Base-by-base conservation (phyloP, 805 yeast genomes). In the Danielozyma ontarioensis region DNA sequence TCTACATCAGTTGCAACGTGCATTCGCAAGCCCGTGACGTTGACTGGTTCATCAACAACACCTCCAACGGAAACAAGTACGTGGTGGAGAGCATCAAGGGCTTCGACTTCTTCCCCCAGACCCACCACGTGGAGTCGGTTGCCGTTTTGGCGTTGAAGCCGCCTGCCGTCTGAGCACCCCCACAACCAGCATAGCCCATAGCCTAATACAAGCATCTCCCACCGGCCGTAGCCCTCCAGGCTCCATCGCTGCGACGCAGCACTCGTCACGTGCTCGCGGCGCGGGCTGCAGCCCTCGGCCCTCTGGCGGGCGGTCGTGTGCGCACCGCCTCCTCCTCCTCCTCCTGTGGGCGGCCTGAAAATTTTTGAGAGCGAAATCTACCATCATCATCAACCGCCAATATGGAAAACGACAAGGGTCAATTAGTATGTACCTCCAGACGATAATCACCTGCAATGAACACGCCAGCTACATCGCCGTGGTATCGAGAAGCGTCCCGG, bases 351-450 rank as follows among this genome's bases (percentile, higher is more conserved):
- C 22, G 14, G 34, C 37, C 23, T 32, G 36, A 42, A 40, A 41
- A 37, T 41, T 40, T 49, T 40, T 40, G 29, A 31, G 25, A 25
- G 14, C 11, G 27, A 32, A 31, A 14, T 8, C 16, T 5, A 26
- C n/a, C n/a, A n/a, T n/a, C 17, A 25, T 23, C 40, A 35, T 33
- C 35, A 36, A 32, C 58, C 62, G 64, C 55, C 83, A 87, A 73
- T 66, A 90, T 90, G 98, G 97, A 90, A 83, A 90, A 93, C 98
- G 97, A 93, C 73, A 88, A 86, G 80, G 97, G 98, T 74, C 95
- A 88, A 80, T 82, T 88, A 76, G 97, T 87, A 85, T 73, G 96
- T 86, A 56, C 32, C n/a, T n/a, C n/a, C n/a, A n/a, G n/a, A n/a
- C n/a, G n/a, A n/a, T n/a, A n/a, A n/a, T n/a, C n/a, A n/a, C n/a